Evolutionary conservation across 2,329 filamentous ascomycete genomes (phyloP).

Genomic region (Botrytis byssoidea): DNA sequence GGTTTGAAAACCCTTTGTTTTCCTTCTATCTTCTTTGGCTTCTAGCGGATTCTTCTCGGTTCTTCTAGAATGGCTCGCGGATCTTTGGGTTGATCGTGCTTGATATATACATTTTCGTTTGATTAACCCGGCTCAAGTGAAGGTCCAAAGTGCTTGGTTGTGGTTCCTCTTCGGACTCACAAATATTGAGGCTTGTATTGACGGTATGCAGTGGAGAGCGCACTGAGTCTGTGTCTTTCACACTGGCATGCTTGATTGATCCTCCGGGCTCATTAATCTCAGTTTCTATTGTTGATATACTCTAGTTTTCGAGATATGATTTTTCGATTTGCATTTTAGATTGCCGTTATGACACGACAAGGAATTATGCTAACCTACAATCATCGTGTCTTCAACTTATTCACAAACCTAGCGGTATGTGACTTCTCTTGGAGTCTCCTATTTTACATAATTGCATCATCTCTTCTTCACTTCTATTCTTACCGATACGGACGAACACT

Average conservation of each 20-base stretch:
- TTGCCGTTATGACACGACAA: not conserved
- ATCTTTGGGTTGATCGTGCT: not conserved
- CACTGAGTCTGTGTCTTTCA: not conserved
- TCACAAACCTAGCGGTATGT: not conserved
- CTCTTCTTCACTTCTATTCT: not conserved
- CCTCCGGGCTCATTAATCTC: not conserved
- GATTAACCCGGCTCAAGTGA: not conserved
- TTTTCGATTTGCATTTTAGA: not conserved
- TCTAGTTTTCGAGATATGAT: not conserved
- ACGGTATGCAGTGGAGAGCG: no score
- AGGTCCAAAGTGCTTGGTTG: not conserved
- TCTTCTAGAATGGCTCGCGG: not conserved
- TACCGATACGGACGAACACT: not conserved
- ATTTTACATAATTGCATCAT: not conserved
- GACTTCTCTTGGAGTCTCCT: not conserved
- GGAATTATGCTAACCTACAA: not conserved
- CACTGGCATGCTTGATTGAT: not conserved
- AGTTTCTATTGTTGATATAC: not conserved
- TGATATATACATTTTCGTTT: not conserved
- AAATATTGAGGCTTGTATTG: not conserved
- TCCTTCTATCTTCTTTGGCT: not conserved
- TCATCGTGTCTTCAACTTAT: not conserved
- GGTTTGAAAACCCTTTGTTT: not conserved
- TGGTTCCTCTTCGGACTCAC: not conserved
- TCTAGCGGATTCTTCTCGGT: not conserved